Evolutionary conservation across 2,329 filamentous ascomycete species (phyloP).

Genomic region (Calonectria pseudoreteaudii): DNA sequence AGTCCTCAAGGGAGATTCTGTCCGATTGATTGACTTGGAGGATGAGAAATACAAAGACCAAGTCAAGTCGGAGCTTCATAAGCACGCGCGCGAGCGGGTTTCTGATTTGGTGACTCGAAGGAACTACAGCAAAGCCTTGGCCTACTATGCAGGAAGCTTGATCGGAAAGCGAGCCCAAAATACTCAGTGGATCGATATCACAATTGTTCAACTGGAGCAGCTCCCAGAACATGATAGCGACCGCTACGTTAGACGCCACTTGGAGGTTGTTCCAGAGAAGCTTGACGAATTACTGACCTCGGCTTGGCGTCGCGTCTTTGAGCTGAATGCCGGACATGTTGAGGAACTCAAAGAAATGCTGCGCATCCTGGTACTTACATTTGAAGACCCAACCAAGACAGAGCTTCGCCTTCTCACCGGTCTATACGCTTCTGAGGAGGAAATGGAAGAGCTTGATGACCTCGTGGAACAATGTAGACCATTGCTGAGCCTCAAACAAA

Average conservation of each 20-base stretch:
- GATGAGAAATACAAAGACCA: slow-evolving; percentile 33
- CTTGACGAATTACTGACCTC: slow-evolving; percentile 50
- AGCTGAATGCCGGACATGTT: slow-evolving; percentile 43
- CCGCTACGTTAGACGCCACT: slow-evolving; percentile 51
- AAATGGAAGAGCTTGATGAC: slow-evolving; percentile 48
- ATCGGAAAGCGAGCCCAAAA: slow-evolving; percentile 56
- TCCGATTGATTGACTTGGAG: slow-evolving; percentile 33
- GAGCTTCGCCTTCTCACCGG: slow-evolving; percentile 54
- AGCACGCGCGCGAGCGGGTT: slow-evolving; percentile 51
- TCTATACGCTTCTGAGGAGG: slow-evolving; percentile 44
- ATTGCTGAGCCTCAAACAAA: slow-evolving; percentile 40
- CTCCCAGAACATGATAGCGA: slow-evolving; percentile 52
- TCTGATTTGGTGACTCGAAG: slow-evolving; percentile 48
- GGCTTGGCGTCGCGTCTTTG: slow-evolving; percentile 53
- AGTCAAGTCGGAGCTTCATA: slow-evolving; percentile 32
- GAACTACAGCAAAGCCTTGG: slow-evolving; percentile 55
- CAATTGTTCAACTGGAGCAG: slow-evolving; percentile 54
- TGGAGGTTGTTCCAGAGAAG: slow-evolving; percentile 55
- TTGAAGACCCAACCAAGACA: slow-evolving; percentile 53
- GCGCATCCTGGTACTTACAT: slow-evolving; percentile 54
- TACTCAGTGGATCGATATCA: slow-evolving; percentile 58
- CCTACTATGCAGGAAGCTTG: slow-evolving; percentile 56
- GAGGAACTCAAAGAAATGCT: slow-evolving; percentile 58
- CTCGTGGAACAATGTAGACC: slow-evolving; percentile 55
- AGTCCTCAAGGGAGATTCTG: slow-evolving; percentile 6